Evolutionary conservation across 1,284 basidiomycete genomes (phyloP), one percentile per base, ranked within the genome.

Genomic region (Malassezia nana): DNA sequence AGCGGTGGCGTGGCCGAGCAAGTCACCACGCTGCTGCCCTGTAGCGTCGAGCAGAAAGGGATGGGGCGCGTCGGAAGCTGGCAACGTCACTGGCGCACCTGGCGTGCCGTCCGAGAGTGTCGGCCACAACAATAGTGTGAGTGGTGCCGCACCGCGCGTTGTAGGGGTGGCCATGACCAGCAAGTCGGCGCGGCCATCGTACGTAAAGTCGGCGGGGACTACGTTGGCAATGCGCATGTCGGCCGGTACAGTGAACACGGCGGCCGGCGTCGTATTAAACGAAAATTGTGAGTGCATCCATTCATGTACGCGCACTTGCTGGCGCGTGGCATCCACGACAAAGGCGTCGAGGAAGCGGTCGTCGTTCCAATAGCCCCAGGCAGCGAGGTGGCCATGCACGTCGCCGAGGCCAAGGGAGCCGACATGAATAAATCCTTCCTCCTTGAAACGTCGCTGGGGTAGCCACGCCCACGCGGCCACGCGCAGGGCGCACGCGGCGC

Each of bases 321-420:
- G 83, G 61, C 85, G 84, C 75, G 87, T 84, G 8, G 80, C 74
- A 42, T 79, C 83, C 24, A 96, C 77, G 9, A 83, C 79, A 51
- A 96, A 79, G 3, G 90, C 77, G 74, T 98, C 92, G 57, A 89
- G 74, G 68, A 89, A 71, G 24, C 65, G 65, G 75, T 96, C 90
- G 4, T 87, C 90, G 72, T 95, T 84, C 74, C 89, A 91, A 76
- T 98, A 92, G 26, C 89, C 92, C 67, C 90, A 86, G 1, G 90
- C 91, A 44, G 87, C 80, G 25, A 94, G 80, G 52, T 86, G 81
- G 20, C 81, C 82, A 33, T 82, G 60, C n/a, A 78, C 78, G 32
- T 80, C 79, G 16, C 62, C 64, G 16, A 98, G 76, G 1, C 90
- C 91, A 64, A 94, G 78, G 0, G 82, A 76, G 1, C 89, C 91